Evolutionary conservation across 2,329 filamentous ascomycete genomes (phyloP), one percentile per base, ranked within the genome.

Genomic region (Exophiala calicioides): DNA sequence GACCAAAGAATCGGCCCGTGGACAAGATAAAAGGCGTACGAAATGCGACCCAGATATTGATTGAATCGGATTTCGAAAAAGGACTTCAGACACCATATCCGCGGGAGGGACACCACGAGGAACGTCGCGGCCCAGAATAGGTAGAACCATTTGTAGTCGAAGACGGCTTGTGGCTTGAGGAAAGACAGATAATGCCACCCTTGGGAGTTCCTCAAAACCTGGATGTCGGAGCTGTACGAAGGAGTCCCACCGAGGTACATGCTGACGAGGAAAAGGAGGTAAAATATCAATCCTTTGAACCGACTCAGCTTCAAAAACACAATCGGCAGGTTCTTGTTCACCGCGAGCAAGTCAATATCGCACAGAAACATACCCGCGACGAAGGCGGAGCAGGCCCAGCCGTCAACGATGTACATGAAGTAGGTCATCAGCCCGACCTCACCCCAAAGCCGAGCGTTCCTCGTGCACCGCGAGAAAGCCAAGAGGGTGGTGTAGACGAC

Each of bases 341-440:
- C 65, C 1, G 76, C 73, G 2, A 83, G 71, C 4, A 80, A 58
- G 55, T 85, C 81, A 21, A 85, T 63, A 48, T 85, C 80, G 62
- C 76, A 77, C 9, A 84, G 70, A 3, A 84, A 63, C 77, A 84
- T 81, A 16, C 82, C 82, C 1, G 73, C 66, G 9, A 77, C 63
- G 60, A 85, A 85, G 63, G 82, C 70, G 12, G 80, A 72, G 54
- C 77, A 78, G 59, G 80, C 80, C 65, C 75, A 80, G 18, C 81
- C 83, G 60, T 88, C 84, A 3, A 75, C 75, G 40, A 86, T 75
- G 62, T 84, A 86, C 60, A 87, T 69, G 59, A 85, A 85, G 65
- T 87, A 88, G 53, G 72, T 69, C 15, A 80, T 73, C 8, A 88
- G 67, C 1, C 61, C 74, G 1, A 71, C 35, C 56, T 80, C 66